These are phyloP conservation scores for Fusarium dimerum DNA, from an alignment of 2,329 filamentous ascomycete species.

Conservation along the genomic window DNA sequence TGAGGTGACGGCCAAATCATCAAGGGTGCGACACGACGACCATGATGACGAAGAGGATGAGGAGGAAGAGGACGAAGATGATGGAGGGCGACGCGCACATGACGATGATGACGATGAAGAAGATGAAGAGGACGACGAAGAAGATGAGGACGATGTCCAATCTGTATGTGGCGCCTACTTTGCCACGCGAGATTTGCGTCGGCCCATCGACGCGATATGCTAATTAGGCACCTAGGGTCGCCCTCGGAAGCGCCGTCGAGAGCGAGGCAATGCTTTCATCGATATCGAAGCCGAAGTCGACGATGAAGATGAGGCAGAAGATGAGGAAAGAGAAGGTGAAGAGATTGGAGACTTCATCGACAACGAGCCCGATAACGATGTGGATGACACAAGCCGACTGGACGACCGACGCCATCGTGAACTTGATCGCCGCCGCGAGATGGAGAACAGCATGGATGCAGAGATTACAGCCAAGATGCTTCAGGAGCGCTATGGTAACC, in stretches of 20 bases:
- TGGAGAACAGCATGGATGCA: slow-evolving; percentile 84
- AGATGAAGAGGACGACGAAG: slow-evolving; percentile 59
- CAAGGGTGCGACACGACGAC: slow-evolving; percentile 36
- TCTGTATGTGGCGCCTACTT: slow-evolving; percentile 44
- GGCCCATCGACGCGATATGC: slow-evolving; percentile 5
- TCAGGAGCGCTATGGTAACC: slow-evolving; percentile 84
- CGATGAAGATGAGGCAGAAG: slow-evolving; percentile 84
- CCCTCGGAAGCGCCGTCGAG: slow-evolving; percentile 79
- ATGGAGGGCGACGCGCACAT: slow-evolving; percentile 32
- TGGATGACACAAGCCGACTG: slow-evolving; percentile 76
- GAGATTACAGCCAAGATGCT: slow-evolving; percentile 89
- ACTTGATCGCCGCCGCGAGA: slow-evolving; percentile 87
- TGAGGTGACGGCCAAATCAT: slow-evolving; percentile 29
- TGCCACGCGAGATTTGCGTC: slow-evolving; percentile 4
- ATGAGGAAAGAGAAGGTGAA: slow-evolving; percentile 86
- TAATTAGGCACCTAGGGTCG: slow-evolving; percentile 49
- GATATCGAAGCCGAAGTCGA: slow-evolving; percentile 99
- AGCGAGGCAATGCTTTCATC: slow-evolving; percentile 82
- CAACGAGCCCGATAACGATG: slow-evolving; percentile 87
- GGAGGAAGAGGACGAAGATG: slow-evolving; percentile 36
- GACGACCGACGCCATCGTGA: slow-evolving; percentile 94
- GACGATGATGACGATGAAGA: slow-evolving; percentile 28
- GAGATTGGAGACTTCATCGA: slow-evolving; percentile 83
- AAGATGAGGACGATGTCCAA: slow-evolving; percentile 69
- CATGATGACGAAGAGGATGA: slow-evolving; percentile 46